phyloP scores from a whole-genome alignment of 2,329 filamentous ascomycete genomes.

The Furcasterigmium sp. region DNA sequence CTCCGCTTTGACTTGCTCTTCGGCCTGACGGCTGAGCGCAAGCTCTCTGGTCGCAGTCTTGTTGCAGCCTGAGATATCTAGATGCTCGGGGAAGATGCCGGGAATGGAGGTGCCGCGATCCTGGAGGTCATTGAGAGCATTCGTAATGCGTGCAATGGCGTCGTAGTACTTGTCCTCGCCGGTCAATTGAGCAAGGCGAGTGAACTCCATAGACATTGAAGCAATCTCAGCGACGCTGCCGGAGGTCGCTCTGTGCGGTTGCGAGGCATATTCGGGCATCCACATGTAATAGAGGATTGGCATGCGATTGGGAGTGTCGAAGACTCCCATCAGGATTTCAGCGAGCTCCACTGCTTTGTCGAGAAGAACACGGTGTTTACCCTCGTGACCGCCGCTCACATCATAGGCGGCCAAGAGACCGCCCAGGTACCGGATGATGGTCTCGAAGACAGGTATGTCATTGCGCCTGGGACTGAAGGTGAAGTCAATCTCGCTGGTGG shows the following conservation, averaged over 20 bases:
- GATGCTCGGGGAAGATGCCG: conserved; percentile 72
- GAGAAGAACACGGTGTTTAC: conserved; percentile 60
- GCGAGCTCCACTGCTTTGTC: conserved; percentile 76
- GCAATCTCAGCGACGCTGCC: conserved; percentile 69
- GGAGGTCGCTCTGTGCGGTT: conserved; percentile 56
- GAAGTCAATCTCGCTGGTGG: conserved; percentile 74
- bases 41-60: conserved; percentile 33
- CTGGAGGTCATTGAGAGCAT: conserved; percentile 73
- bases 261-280: conserved; percentile 59
- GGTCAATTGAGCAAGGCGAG: conserved; percentile 80
- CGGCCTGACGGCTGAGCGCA: conserved; percentile 21
- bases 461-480: conserved; percentile 56
- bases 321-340: conserved; percentile 74
- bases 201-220: conserved; percentile 83
- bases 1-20: conserved; percentile 26
- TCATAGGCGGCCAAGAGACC: conserved; percentile 84
- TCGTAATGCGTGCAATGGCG: conserved; percentile 78
- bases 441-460: conserved; percentile 88
- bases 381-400: conserved; percentile 58
- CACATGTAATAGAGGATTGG: conserved; percentile 76
- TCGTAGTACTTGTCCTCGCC: conserved; percentile 81
- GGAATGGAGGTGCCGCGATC: conserved; percentile 61
- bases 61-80: conserved; percentile 80
- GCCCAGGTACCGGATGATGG: conserved; percentile 85
- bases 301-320: conserved; percentile 94